Evolutionary conservation across 208 protist genomes (phyloP).

Genomic region (Leishmania amazonensis): DNA sequence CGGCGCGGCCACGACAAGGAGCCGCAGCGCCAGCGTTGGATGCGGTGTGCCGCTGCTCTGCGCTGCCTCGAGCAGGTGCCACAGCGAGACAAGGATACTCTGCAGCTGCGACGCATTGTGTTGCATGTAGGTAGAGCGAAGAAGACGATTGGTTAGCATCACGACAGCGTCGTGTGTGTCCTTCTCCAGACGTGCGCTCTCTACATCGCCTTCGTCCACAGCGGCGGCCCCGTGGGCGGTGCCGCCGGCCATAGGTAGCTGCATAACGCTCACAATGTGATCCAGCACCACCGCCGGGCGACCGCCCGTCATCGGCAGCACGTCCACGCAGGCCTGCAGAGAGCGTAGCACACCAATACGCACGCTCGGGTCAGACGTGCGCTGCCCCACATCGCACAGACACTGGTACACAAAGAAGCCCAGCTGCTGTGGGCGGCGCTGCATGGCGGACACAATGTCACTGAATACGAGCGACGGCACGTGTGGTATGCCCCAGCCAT

Average conservation of each 20-base stretch:
- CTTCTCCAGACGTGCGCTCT: conserved; percentile 19
- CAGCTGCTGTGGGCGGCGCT: conserved; percentile 59
- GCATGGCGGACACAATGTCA: conserved; percentile 53
- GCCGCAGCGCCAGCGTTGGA: conserved; percentile 32
- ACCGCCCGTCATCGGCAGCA: conserved; percentile 62
- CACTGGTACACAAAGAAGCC: conserved; percentile 67
- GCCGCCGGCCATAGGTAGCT: conserved; percentile 16
- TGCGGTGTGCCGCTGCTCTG: conserved; percentile 12
- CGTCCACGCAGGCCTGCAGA: conserved; percentile 48
- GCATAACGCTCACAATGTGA: conserved; percentile 33
- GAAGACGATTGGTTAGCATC: conserved; percentile 38
- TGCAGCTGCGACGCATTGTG: conserved; percentile 73
- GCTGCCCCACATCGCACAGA: conserved; percentile 41
- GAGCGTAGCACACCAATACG: conserved; percentile 55
- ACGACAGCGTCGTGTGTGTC: conserved; percentile 37
- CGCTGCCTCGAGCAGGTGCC: conserved; percentile 23
- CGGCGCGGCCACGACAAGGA: conserved; percentile 55
- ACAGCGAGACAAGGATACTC: conserved; percentile 38
- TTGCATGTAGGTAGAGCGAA: conserved; percentile 46
- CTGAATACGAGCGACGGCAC: conserved; percentile 60
- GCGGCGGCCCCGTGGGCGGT: conserved; percentile 1
- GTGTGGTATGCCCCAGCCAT: conserved; percentile 48
- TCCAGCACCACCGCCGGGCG: conserved; percentile 46
- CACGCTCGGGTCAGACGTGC: conserved; percentile 30
- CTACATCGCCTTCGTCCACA: not conserved